Base-by-base conservation (phyloP, 345 rosid species). In the Eutrema japonicum region DNA sequence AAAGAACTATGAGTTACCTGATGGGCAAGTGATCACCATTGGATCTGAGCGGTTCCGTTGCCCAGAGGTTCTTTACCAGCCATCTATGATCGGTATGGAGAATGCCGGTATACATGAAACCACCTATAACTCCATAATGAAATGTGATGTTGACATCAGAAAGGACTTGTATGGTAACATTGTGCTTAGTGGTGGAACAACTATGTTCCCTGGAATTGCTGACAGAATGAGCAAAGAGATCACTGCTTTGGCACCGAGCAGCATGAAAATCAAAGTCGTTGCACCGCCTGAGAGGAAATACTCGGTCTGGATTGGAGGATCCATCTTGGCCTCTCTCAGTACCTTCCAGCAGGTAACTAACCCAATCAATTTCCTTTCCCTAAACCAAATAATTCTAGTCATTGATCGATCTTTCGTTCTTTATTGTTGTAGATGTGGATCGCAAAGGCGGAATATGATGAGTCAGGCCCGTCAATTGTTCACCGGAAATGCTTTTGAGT, bases 141-240 rank as follows among this genome's bases (percentile, higher is more conserved):
- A 87, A 80, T 88, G 95, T 10, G 95, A 91, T 60, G 97, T 91
- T 2, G 97, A 89, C 72, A 91, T 91, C 76, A 87, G 91, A 77
- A 88, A 89, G 76, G 95, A 91, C 74, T 77, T 91, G 72, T 91
- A 91, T 10, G 89, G 94, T 29, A 91, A 91, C 81, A 88, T 88
- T 64, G 97, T 90, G 47, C 91, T 91, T 46, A 91, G 94, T 50
- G 93, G 96, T 86, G 97, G 97, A 38, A 73, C 96, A 4, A 92
- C 96, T 45, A 92, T 92, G 97, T 92, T 92, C 87, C 75, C 88
- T 2, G 92, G 92, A 5, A 89, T 89, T 38, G 92, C 89, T 30
- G 97, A 89, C 50, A 86, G 97, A 80, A 89, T 92, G 96, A 92
- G 89, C 86, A 89, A 88, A 85, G 97, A 92, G 78, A 92, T 92